phyloP scores from a whole-genome alignment of 306 rosid species.

The Cucurbita ficifolia region DNA sequence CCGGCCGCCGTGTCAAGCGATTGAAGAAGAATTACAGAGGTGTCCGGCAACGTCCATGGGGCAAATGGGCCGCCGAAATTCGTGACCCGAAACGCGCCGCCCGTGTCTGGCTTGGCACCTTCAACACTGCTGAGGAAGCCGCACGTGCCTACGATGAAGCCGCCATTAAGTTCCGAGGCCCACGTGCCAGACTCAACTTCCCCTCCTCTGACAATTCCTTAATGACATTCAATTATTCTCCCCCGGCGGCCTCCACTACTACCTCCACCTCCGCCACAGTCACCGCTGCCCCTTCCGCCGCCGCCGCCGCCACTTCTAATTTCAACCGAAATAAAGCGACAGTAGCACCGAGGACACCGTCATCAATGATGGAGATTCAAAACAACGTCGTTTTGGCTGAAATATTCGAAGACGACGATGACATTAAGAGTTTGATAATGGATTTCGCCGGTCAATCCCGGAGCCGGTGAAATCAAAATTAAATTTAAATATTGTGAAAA shows the following conservation, averaged over 20 bases:
- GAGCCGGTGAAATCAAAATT: neutral
- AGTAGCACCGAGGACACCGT: neutral
- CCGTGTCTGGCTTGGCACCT: slow-evolving; percentile 86
- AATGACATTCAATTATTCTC: neutral
- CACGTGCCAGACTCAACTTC: slow-evolving; percentile 82
- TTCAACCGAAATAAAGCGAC: neutral
- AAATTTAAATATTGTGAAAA: neutral
- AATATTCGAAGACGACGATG: slow-evolving; percentile 23
- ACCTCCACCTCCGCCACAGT: neutral
- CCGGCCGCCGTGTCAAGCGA: slow-evolving; percentile 16
- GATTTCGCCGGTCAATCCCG: slow-evolving; percentile 34
- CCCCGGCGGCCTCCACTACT: neutral
- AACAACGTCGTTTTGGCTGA: neutral
- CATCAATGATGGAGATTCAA: neutral
- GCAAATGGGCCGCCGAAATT: slow-evolving; percentile 89
- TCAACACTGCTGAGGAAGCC: slow-evolving; percentile 68
- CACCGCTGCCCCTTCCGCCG: neutral
- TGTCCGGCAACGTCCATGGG: slow-evolving; percentile 94
- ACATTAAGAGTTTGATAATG: slow-evolving; percentile 31
- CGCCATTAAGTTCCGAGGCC: slow-evolving; percentile 76
- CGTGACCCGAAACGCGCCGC: slow-evolving; percentile 58
- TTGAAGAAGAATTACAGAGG: slow-evolving; percentile 71
- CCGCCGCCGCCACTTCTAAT: neutral
- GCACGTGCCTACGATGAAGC: slow-evolving; percentile 77
- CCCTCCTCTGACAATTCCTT: slow-evolving; percentile 42